Percentiles rank a stretch among this genome's conserved stretches.
These are phyloP conservation scores for Fusarium brevicatenulatum DNA, from an alignment of 2,329 filamentous ascomycete genomes.

Conservation along the genomic window DNA sequence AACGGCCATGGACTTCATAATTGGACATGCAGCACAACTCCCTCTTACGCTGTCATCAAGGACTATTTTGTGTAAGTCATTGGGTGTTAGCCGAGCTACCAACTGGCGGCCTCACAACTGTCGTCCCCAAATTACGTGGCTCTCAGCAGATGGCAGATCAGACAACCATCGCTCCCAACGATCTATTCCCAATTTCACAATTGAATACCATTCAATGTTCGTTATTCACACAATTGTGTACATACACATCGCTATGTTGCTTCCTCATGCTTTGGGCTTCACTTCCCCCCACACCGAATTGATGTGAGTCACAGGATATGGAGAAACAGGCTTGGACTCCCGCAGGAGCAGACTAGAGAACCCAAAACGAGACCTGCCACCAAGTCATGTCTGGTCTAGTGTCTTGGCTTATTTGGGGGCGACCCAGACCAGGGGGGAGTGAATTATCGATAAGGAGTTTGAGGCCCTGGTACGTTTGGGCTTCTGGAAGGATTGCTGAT, in stretches of 20 bases:
- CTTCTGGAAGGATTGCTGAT: conserved; percentile 36
- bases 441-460: conserved; percentile 41
- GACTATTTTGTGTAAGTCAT: conserved; percentile 3
- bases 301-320: conserved; percentile 44
- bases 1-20: background rate
- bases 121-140: background rate
- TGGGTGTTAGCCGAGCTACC: background rate
- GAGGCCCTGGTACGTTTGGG: conserved; percentile 15
- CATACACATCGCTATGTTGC: background rate
- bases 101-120: conserved; percentile 22
- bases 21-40: background rate
- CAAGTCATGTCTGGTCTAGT: conserved; percentile 34
- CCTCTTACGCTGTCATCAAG: background rate
- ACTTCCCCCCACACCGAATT: conserved; percentile 32
- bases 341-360: conserved; percentile 33
- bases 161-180: background rate
- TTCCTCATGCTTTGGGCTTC: conserved; percentile 13
- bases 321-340: conserved; percentile 37
- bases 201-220: background rate
- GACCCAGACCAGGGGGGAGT: conserved; percentile 15
- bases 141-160: background rate
- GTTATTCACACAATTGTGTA: background rate
- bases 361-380: conserved; percentile 40
- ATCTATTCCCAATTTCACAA: background rate
- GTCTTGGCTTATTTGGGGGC: conserved; percentile 28